Conservation (phyloP, 805 yeast genomes). For the Candida palmyrensis region DNA sequence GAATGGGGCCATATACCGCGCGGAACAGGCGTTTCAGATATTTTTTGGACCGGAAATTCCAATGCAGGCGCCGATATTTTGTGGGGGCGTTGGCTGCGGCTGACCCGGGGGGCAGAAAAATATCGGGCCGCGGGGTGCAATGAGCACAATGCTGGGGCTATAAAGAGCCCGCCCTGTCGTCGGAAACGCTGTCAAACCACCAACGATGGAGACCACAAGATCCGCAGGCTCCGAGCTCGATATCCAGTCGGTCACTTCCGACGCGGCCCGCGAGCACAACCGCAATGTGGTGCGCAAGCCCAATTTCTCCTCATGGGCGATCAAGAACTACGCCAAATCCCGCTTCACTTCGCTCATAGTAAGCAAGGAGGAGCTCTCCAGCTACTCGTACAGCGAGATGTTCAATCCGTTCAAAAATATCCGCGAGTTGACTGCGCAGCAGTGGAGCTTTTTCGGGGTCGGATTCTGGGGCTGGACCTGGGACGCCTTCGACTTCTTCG, state of each 20-base stretch:
- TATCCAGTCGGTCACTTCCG: conserved; percentile 9
- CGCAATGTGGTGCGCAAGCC: conserved; percentile 23
- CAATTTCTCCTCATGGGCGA: conserved; percentile 20
- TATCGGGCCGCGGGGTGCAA: no score
- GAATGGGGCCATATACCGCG: no score
- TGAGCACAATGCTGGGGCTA: no score
- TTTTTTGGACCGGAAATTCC: no score
- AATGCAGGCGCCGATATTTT: no score
- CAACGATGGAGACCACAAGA: neutral
- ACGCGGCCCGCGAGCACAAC: conserved; percentile 13
- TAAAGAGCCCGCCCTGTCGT: no score
- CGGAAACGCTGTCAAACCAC: no score
- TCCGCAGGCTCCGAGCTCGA: neutral
- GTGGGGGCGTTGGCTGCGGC: no score
- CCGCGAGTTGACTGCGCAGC: conserved; percentile 40
- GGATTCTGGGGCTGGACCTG: conserved; percentile 60
- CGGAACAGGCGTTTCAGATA: no score
- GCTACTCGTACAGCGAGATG: conserved; percentile 31
- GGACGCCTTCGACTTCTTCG: conserved; percentile 63
- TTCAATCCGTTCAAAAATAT: conserved; percentile 64
- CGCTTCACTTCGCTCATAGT: conserved; percentile 46
- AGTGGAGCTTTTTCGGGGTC: conserved; percentile 52
- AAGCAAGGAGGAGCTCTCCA: conserved; percentile 38
- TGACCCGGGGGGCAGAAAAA: no score
- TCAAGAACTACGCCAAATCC: conserved; percentile 34